Evolutionary conservation across 2,329 filamentous ascomycete genomes (phyloP).

Genomic region (Aspergillus udagawae): DNA sequence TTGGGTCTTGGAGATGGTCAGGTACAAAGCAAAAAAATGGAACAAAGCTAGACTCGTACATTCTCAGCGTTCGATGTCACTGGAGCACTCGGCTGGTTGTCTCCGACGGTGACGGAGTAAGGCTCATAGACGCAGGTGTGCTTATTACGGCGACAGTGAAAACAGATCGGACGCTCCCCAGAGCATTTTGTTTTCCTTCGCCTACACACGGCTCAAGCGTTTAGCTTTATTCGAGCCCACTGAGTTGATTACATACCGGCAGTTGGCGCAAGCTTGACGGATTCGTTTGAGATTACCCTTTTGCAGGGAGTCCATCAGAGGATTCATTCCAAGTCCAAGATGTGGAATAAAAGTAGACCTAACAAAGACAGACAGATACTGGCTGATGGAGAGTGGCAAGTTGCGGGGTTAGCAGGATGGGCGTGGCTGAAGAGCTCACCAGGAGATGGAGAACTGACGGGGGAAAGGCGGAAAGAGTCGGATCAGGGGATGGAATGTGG

Average conservation of each 20-base stretch:
- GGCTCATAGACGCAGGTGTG: conserved; percentile 24
- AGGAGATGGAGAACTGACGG: too few relatives aligned
- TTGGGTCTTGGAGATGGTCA: conserved; percentile 6
- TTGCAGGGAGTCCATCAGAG: background rate
- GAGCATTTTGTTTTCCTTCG: conserved; percentile 25
- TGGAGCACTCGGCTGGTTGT: background rate
- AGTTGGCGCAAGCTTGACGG: conserved; percentile 26
- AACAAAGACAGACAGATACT: too few relatives aligned
- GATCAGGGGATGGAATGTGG: too few relatives aligned
- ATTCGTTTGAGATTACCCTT: conserved; percentile 20
- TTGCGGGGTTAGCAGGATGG: too few relatives aligned
- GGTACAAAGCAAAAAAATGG: background rate
- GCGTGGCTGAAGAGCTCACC: too few relatives aligned
- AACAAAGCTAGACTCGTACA: background rate
- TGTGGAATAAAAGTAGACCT: too few relatives aligned
- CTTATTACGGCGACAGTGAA: conserved; percentile 22
- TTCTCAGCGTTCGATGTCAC: background rate
- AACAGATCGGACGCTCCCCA: conserved; percentile 21
- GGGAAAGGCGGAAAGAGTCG: too few relatives aligned
- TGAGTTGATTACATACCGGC: conserved; percentile 13
- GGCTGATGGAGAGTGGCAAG: too few relatives aligned
- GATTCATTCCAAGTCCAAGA: background rate
- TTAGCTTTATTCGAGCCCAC: too few relatives aligned
- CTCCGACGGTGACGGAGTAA: conserved; percentile 15
- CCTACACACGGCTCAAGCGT: conserved; percentile 3